phyloP scores from a whole-genome alignment of 495 filamentous ascomycete species.

The Aspergillus heteromorphus region DNA sequence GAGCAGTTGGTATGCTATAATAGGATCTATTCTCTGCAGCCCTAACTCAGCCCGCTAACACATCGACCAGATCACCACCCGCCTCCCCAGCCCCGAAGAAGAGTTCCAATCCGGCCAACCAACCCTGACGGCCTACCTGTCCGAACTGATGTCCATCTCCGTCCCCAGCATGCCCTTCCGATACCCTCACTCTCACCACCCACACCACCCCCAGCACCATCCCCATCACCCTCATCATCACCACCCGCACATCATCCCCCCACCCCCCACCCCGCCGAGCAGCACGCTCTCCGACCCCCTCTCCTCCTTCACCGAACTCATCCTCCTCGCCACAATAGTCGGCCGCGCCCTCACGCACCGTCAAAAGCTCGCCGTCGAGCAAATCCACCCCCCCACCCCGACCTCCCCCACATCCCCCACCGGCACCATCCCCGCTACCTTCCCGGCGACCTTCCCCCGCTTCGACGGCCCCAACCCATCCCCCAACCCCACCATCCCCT shows the following conservation, averaged over 20 bases:
- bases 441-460: no score
- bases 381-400: background rate
- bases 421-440: background rate
- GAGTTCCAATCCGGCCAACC: conserved; percentile 49
- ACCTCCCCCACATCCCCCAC: background rate
- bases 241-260: background rate
- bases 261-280: background rate
- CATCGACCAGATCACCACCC: conserved; percentile 15
- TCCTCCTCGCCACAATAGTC: conserved; percentile 42
- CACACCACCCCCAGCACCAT: background rate
- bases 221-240: background rate
- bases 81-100: conserved; percentile 30
- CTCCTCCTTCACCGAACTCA: conserved; percentile 44
- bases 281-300: conserved; percentile 11
- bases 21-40: no score
- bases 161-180: no score
- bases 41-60: background rate
- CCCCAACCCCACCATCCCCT: no score
- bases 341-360: conserved; percentile 42
- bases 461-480: no score
- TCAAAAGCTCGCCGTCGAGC: conserved; percentile 27
- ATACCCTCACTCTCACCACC: background rate
- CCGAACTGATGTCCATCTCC: conserved; percentile 32
- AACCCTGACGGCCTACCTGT: conserved; percentile 35
- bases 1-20: conserved; percentile 49